Evolutionary conservation across 2,329 filamentous ascomycete genomes (phyloP).

Genomic region (Dothistroma septosporum): DNA sequence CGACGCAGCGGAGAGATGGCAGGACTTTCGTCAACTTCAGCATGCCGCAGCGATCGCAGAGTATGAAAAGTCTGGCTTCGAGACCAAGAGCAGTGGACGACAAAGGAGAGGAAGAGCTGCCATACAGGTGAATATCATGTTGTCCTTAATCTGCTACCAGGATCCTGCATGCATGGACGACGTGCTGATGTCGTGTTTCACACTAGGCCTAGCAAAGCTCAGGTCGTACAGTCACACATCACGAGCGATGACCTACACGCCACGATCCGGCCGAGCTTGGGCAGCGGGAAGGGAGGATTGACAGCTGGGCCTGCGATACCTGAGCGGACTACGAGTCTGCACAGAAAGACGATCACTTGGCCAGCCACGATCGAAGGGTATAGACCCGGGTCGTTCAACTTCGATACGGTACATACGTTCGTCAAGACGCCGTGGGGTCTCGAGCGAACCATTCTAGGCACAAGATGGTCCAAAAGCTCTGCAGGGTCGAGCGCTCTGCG

Average conservation of each 20-base stretch:
- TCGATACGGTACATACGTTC: slow-evolving; percentile 16
- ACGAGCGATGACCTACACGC: slow-evolving; percentile 21
- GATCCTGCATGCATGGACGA: slow-evolving; percentile 4
- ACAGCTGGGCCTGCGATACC: slow-evolving; percentile 13
- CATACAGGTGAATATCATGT: slow-evolving; percentile 18
- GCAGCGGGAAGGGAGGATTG: not conserved
- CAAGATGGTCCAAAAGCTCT: slow-evolving; percentile 17
- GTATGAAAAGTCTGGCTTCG: slow-evolving; percentile 10
- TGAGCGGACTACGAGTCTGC: slow-evolving; percentile 18
- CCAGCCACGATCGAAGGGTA: slow-evolving; percentile 9
- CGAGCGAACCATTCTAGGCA: slow-evolving; percentile 25
- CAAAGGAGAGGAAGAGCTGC: slow-evolving; percentile 6
- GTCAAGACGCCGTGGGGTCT: slow-evolving; percentile 40
- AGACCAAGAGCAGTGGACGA: not conserved
- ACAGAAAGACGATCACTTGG: slow-evolving; percentile 20
- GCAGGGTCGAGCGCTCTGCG: slow-evolving; percentile 23
- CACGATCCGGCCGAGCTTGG: not conserved
- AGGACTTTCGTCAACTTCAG: slow-evolving; percentile 21
- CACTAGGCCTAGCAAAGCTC: slow-evolving; percentile 22
- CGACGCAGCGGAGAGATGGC: not conserved
- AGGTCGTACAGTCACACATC: slow-evolving; percentile 24
- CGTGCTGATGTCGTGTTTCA: not conserved
- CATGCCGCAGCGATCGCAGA: slow-evolving; percentile 15
- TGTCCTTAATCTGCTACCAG: not conserved
- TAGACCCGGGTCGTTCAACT: slow-evolving; percentile 12